A percentile compares a stretch with the other conserved stretches of the same genome.
phyloP scores from a whole-genome alignment of 2,329 filamentous ascomycete genomes.

The Chaetomiaceae sp. region DNA sequence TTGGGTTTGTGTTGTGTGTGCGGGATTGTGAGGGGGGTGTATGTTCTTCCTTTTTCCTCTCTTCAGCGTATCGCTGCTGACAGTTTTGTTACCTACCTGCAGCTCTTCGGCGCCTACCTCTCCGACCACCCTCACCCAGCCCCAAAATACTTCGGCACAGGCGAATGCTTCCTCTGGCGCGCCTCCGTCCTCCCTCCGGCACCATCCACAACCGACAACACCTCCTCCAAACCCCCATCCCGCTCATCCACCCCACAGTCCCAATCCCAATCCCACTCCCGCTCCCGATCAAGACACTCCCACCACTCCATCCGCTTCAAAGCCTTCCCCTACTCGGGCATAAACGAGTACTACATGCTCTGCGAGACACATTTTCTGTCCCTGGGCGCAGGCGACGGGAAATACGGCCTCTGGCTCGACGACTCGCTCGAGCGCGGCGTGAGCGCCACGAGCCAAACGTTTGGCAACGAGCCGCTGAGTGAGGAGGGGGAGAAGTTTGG shows the following conservation, averaged over 20 bases:
- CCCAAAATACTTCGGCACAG: slow-evolving; percentile 87
- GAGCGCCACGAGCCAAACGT: slow-evolving; percentile 80
- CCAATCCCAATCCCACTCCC: slow-evolving; percentile 1
- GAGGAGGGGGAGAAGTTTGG: slow-evolving; percentile 92
- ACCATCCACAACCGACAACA: slow-evolving; percentile 43
- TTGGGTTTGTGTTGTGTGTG: slow-evolving; percentile 86
- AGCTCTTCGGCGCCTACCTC: slow-evolving; percentile 90
- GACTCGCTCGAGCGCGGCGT: slow-evolving; percentile 79
- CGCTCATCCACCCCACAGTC: slow-evolving; percentile 10
- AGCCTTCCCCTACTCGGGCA: slow-evolving; percentile 90
- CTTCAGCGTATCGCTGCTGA: background rate
- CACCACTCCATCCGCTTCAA: slow-evolving; percentile 82
- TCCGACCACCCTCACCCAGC: slow-evolving; percentile 80
- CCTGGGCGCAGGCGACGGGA: slow-evolving; percentile 81
- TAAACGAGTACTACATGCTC: slow-evolving; percentile 95
- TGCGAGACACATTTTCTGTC: slow-evolving; percentile 83
- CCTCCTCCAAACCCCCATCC: slow-evolving; percentile 40
- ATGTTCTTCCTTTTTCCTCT: slow-evolving; percentile 35
- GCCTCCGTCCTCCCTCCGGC: slow-evolving; percentile 68
- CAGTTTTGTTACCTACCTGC: background rate
- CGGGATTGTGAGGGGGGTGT: slow-evolving; percentile 71
- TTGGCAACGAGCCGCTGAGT: slow-evolving; percentile 90
- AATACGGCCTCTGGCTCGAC: slow-evolving; percentile 91
- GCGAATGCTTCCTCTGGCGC: slow-evolving; percentile 92
- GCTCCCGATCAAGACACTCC: no score